Conservation (phyloP, 768 basidiomycete genomes). For the Leucocoprinus leucothites region DNA sequence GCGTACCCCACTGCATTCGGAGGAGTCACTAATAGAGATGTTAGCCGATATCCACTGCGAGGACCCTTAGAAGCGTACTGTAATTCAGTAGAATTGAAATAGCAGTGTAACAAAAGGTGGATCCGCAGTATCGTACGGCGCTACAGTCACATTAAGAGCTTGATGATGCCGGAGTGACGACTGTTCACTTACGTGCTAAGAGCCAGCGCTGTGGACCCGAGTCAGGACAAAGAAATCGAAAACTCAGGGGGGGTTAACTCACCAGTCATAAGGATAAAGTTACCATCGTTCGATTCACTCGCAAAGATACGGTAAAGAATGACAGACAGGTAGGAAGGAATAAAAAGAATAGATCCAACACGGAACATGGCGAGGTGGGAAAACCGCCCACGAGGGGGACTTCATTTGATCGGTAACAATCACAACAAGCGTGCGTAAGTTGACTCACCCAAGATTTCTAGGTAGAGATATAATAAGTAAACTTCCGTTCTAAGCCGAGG, state of each 20-base stretch:
- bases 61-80: conserved; percentile 38
- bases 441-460: conserved; percentile 63
- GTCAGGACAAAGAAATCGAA: background rate
- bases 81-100: conserved; percentile 87
- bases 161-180: background rate
- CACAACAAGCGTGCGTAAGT: background rate
- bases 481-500: conserved; percentile 1
- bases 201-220: conserved; percentile 50
- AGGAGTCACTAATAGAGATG: conserved; percentile 69
- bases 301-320: conserved; percentile 73
- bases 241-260: conserved; percentile 21
- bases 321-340: conserved; percentile 86
- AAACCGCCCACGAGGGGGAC: conserved; percentile 78
- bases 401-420: conserved; percentile 24
- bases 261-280: conserved; percentile 80
- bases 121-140: conserved; percentile 84
- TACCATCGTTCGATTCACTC: conserved; percentile 65
- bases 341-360: conserved; percentile 79
- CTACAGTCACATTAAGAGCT: conserved; percentile 33
- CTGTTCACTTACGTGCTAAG: conserved; percentile 72
- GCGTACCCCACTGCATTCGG: conserved; percentile 86
- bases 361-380: conserved; percentile 90
- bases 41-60: conserved; percentile 5
- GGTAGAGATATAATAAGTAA: conserved; percentile 3
- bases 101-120: conserved; percentile 87